These are phyloP conservation scores for Myotisia sp. DNA, from an alignment of 2,329 filamentous ascomycete genomes.

Conservation along the genomic window DNA sequence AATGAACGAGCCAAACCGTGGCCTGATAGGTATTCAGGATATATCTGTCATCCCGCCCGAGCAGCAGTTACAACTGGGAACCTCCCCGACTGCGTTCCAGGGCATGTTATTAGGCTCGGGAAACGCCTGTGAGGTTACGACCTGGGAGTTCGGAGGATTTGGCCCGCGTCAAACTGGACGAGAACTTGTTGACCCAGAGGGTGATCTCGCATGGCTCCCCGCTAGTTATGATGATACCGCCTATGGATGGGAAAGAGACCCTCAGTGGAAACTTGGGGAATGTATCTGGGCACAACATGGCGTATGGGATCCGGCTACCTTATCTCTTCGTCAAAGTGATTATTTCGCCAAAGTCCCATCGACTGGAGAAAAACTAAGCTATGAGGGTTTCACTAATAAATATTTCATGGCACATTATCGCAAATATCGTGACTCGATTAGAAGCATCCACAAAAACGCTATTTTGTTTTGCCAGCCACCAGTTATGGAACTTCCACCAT, in stretches of 20 bases:
- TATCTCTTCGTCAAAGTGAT: constrained; percentile 65
- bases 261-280: constrained; percentile 81
- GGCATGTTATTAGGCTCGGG: constrained; percentile 84
- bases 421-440: constrained; percentile 58
- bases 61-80: constrained; percentile 83
- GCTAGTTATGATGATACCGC: constrained; percentile 68
- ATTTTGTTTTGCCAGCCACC: constrained; percentile 87
- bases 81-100: constrained; percentile 87
- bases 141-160: constrained; percentile 85
- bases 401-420: constrained; percentile 84
- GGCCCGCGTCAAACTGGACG: constrained; percentile 83
- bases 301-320: constrained; percentile 72
- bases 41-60: constrained; percentile 68
- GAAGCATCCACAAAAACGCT: constrained; percentile 59
- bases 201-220: constrained; percentile 70
- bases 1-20: constrained; percentile 86
- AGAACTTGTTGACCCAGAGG: constrained; percentile 72
- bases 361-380: constrained; percentile 60
- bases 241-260: constrained; percentile 82
- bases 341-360: constrained; percentile 73
- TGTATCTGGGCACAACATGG: constrained; percentile 96
- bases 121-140: constrained; percentile 73
- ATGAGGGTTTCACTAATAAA: constrained; percentile 74
- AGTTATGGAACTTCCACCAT: constrained; percentile 78
- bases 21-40: constrained; percentile 70